phyloP scores from a whole-genome alignment of 225 moss, liverwort and hornwort species.

The Lunularia cruciata region DNA sequence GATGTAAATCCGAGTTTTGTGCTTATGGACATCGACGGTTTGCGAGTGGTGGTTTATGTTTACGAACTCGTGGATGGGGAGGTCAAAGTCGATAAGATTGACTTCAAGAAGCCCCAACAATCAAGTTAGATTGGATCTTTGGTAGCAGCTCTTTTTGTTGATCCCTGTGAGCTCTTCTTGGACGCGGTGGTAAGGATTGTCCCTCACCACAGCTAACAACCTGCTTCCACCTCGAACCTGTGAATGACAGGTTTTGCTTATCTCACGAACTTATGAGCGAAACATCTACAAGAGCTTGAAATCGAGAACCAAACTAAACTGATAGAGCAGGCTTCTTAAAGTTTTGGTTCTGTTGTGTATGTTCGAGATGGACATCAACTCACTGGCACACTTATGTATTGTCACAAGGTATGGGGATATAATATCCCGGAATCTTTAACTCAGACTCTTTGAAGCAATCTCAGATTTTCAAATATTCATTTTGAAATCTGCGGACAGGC shows the following conservation, averaged over 20 bases:
- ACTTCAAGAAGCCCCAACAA: constrained; percentile 87
- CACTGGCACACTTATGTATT: not conserved
- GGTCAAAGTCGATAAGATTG: constrained; percentile 93
- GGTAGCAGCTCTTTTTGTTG: not conserved
- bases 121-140: not conserved
- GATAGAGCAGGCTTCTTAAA: not conserved
- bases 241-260: not conserved
- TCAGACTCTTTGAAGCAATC: constrained; percentile 1
- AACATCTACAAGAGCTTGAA: not conserved
- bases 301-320: not conserved
- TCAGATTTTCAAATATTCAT: not conserved
- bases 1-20: constrained; percentile 93
- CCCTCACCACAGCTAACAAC: not conserved
- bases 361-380: not conserved
- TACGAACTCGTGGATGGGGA: constrained; percentile 92
- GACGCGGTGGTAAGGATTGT: not conserved
- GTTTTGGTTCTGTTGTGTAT: not conserved
- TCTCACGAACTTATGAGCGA: not conserved
- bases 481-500: not conserved
- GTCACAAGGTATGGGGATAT: not conserved
- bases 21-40: constrained; percentile 85
- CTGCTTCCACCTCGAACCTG: no score
- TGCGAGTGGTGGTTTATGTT: constrained; percentile 86
- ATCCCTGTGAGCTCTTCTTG: not conserved
- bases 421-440: not conserved